These are phyloP conservation scores for Posidonia oceanica DNA, from an alignment of 116 monocot genomes.

Conservation along the genomic window DNA sequence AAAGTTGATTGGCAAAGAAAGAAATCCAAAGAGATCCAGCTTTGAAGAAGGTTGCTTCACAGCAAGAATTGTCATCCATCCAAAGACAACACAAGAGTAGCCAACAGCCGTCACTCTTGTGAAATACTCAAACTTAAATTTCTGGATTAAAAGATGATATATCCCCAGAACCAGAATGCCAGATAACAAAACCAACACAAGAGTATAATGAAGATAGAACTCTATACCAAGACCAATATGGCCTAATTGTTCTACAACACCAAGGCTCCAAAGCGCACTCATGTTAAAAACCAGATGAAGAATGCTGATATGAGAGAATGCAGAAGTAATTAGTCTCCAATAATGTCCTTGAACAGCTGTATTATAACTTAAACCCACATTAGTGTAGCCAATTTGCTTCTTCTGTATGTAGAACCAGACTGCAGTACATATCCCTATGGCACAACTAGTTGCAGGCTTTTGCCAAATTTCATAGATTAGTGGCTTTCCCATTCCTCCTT, in stretches of 20 bases:
- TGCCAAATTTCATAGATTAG: slow-evolving; percentile 63
- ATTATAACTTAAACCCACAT: slow-evolving; percentile 86
- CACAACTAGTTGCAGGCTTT: slow-evolving; percentile 74
- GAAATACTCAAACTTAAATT: slow-evolving; percentile 77
- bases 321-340: slow-evolving; percentile 84
- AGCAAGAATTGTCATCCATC: slow-evolving; percentile 98
- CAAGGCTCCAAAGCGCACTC: slow-evolving; percentile 97
- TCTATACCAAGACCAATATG: slow-evolving; percentile 57
- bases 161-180: slow-evolving; percentile 59
- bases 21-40: slow-evolving; percentile 82
- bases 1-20: slow-evolving; percentile 88
- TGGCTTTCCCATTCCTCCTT: slow-evolving; percentile 54
- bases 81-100: slow-evolving; percentile 92
- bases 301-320: slow-evolving; percentile 84
- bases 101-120: slow-evolving; percentile 77
- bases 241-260: slow-evolving; percentile 51
- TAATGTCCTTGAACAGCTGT: slow-evolving; percentile 66
- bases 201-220: slow-evolving; percentile 83
- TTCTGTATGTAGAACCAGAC: slow-evolving; percentile 92
- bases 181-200: slow-evolving; percentile 63
- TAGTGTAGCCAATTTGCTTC: slow-evolving; percentile 57
- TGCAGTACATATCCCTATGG: slow-evolving; percentile 58
- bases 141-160: slow-evolving; percentile 78
- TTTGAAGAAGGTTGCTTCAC: slow-evolving; percentile 85
- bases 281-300: slow-evolving; percentile 93